These are phyloP conservation scores for Pisolithus orientalis DNA, from an alignment of 768 basidiomycete species.

Conservation along the genomic window DNA sequence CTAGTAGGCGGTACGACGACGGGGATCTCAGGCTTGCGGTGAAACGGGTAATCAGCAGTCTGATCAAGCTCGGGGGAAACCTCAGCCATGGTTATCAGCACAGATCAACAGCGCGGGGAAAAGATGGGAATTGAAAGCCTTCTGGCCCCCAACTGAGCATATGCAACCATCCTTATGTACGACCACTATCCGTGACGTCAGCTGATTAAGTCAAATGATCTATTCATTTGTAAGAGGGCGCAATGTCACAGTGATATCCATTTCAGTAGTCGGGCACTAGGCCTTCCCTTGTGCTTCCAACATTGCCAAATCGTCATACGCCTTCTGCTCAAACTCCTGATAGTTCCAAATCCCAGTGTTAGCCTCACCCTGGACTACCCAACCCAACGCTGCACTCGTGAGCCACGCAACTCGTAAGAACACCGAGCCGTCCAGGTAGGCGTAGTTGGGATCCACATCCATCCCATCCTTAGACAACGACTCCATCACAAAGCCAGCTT, in stretches of 20 bases:
- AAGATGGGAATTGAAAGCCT: too few species aligned
- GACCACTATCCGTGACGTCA: too few species aligned
- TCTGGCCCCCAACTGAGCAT: too few species aligned
- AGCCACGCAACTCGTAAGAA: conserved; percentile 55
- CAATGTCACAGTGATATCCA: neutral
- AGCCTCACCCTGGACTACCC: conserved; percentile 34
- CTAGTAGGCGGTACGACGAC: neutral
- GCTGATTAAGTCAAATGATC: too few species aligned
- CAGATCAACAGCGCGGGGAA: too few species aligned
- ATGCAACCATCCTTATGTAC: too few species aligned
- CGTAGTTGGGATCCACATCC: conserved; percentile 41
- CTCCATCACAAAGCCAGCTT: conserved; percentile 27
- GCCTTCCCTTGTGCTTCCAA: conserved; percentile 14
- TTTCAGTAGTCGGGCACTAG: neutral
- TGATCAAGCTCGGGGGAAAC: neutral
- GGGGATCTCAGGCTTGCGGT: neutral
- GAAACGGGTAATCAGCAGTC: neutral
- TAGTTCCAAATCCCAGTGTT: conserved; percentile 24
- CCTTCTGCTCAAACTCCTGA: conserved; percentile 21
- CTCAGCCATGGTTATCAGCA: neutral
- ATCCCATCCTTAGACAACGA: conserved; percentile 17
- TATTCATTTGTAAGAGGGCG: neutral
- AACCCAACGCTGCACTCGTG: conserved; percentile 38
- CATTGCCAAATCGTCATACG: conserved; percentile 20
- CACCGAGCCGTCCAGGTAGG: conserved; percentile 50